These are phyloP conservation scores for Teratosphaeria epicoccoides DNA, from an alignment of 2,329 filamentous ascomycete species.

Conservation along the genomic window DNA sequence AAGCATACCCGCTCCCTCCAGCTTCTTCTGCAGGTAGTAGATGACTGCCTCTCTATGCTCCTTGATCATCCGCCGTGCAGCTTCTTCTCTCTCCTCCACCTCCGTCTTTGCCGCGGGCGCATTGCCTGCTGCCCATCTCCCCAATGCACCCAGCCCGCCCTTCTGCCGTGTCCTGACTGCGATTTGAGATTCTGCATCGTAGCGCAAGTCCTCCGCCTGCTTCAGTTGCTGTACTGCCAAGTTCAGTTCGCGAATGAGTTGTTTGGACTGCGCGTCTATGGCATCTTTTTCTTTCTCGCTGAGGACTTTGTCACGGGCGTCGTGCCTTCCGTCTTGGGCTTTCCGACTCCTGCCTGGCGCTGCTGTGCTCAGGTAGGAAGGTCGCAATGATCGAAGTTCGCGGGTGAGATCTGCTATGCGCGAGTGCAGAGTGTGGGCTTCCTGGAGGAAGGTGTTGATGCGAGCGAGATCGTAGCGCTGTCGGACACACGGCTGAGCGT, in stretches of 20 bases:
- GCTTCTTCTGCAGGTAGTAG: conserved; percentile 64
- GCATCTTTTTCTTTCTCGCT: conserved; percentile 75
- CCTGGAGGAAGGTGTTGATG: conserved; percentile 80
- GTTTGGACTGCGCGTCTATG: conserved; percentile 78
- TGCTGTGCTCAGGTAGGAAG: conserved; percentile 79
- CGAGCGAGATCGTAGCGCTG: conserved; percentile 30
- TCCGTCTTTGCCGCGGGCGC: conserved; percentile 43
- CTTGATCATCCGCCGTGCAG: conserved; percentile 52
- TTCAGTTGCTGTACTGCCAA: conserved; percentile 67
- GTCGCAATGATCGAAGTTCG: conserved; percentile 74
- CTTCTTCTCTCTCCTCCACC: conserved; percentile 65
- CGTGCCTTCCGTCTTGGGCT: conserved; percentile 7
- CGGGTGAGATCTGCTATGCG: conserved; percentile 71
- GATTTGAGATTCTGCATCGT: conserved; percentile 61
- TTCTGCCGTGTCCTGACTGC: conserved; percentile 59
- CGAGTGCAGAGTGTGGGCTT: conserved; percentile 88
- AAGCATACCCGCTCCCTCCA: conserved; percentile 65
- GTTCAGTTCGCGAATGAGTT: conserved; percentile 75
- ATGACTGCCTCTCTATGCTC: conserved; percentile 72
- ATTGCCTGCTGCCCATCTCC: conserved; percentile 54
- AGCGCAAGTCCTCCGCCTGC: conserved; percentile 70
- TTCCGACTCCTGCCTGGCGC: conserved; percentile 37
- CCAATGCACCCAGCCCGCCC: conserved; percentile 53
- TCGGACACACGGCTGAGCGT: conserved; percentile 39
- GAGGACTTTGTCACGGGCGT: conserved; percentile 41